Evolutionary conservation across 1,284 basidiomycete genomes (phyloP), one percentile per base, ranked within the genome.

Genomic region (Cutaneotrichosporon sp.): DNA sequence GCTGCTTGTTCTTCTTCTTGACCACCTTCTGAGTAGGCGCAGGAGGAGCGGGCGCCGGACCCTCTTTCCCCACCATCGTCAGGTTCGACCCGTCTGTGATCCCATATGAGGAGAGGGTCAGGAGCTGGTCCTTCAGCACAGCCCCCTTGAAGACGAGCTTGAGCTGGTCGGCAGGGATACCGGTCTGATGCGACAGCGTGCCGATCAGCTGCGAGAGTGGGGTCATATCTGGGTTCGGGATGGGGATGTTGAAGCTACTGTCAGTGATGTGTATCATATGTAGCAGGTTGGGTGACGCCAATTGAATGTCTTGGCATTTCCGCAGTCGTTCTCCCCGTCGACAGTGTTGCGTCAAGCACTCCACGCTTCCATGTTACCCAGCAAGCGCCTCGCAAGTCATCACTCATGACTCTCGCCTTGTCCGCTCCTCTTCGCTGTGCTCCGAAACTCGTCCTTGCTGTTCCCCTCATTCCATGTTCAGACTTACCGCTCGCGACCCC

Each of bases 71-170:
- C 16, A 81, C 70, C 31, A 81, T 66, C 22, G 78, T 73, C 56
- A 81, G 69, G 9, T 66, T 69, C 0, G 77, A 71, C 13, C 79
- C 79, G 40, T 80, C 76, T 14, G 63, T 67, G 51, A 81, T 75
- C 2, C 80, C 80, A 65, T 79, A 82, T 6, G 78, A 70, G 2
- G 77, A 63, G 60, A 82, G 64, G 2, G 80, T 81, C 0, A 79
- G 68, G 40, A 71, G 71, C 21, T 75, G 69, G 69, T 82, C 81
- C 70, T 80, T 80, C 47, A 81, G 73, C 36, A 81, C 76, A 1
- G 79, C 81, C 42, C 81, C 80, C 62, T 79, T 76, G 73, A 72
- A 76, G 64, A 82, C 77, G 36, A 82, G 67, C 63, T 81, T 80
- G 64, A 80, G 68, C 60, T 73, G 71, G 56, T 67, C 57, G 10